A percentile compares a stretch with the other conserved stretches of the same genome.
Evolutionary conservation across 768 basidiomycete species (phyloP).

Genomic region (Cystoderma amianthinum): DNA sequence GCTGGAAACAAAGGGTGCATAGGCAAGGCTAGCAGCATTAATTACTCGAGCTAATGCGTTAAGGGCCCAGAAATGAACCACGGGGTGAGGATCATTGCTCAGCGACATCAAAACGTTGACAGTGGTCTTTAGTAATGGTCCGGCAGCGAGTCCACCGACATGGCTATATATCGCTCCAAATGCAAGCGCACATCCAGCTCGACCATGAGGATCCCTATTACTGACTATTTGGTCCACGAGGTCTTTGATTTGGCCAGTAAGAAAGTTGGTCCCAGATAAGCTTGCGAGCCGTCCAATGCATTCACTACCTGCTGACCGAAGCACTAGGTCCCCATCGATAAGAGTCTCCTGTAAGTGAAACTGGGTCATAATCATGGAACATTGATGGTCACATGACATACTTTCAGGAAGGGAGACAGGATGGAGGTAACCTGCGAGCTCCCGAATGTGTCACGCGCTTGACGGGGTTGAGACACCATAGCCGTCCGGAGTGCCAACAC

Average conservation of each 20-base stretch:
- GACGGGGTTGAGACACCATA: slow-evolving; percentile 43
- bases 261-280: slow-evolving; percentile 75
- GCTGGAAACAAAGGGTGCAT: slow-evolving; percentile 80
- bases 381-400: slow-evolving; percentile 17
- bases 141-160: slow-evolving; percentile 92
- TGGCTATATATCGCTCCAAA: slow-evolving; percentile 89
- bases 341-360: slow-evolving; percentile 56
- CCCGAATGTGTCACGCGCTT: slow-evolving; percentile 62
- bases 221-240: slow-evolving; percentile 91
- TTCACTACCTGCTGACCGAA: slow-evolving; percentile 80
- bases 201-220: slow-evolving; percentile 87
- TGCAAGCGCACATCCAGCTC: slow-evolving; percentile 90
- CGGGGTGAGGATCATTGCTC: slow-evolving; percentile 91
- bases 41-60: slow-evolving; percentile 82
- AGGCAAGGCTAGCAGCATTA: slow-evolving; percentile 86
- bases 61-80: slow-evolving; percentile 92
- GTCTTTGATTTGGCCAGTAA: slow-evolving; percentile 82
- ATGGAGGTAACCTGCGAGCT: slow-evolving; percentile 51
- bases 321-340: slow-evolving; percentile 68
- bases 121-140: slow-evolving; percentile 90
- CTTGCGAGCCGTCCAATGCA: slow-evolving; percentile 83
- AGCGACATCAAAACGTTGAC: slow-evolving; percentile 94
- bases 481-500: slow-evolving; percentile 60
- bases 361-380: slow-evolving; percentile 6
- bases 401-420: slow-evolving; percentile 74